Percentiles rank a stretch among this genome's conserved stretches.
phyloP scores from a whole-genome alignment of 345 rosid species.

The Murraya paniculata region DNA sequence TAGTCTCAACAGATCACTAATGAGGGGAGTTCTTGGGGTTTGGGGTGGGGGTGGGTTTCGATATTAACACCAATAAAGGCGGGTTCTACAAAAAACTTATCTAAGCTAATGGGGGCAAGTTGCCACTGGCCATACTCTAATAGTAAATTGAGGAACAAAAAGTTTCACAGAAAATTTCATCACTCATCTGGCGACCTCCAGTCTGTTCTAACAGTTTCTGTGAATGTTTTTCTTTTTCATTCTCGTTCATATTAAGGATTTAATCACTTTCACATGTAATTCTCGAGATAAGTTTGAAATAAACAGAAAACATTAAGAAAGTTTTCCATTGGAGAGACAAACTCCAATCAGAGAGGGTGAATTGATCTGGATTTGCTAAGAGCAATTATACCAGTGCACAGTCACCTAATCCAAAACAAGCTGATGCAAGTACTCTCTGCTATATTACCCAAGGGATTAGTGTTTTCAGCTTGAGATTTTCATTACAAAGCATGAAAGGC shows the following conservation, averaged over 20 bases:
- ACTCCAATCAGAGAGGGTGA: not conserved
- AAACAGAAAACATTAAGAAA: not conserved
- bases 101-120: not conserved
- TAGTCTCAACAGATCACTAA: not conserved
- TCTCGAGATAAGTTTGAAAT: not conserved
- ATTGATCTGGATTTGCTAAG: not conserved
- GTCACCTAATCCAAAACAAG: not conserved
- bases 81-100: not conserved
- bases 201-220: not conserved
- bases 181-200: not conserved
- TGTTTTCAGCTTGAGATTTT: not conserved
- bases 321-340: not conserved
- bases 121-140: not conserved
- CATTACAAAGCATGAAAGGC: not conserved
- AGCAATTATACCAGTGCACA: not conserved
- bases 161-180: not conserved
- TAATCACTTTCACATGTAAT: not conserved
- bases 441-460: not conserved
- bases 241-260: not conserved
- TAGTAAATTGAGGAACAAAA: not conserved
- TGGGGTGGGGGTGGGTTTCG: rapidly evolving
- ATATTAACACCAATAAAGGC: not conserved
- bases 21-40: not conserved
- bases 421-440: not conserved
- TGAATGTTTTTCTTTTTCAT: not conserved